Base-by-base conservation (phyloP, 2,329 filamentous ascomycete genomes). In the Aspergillus melleus region DNA sequence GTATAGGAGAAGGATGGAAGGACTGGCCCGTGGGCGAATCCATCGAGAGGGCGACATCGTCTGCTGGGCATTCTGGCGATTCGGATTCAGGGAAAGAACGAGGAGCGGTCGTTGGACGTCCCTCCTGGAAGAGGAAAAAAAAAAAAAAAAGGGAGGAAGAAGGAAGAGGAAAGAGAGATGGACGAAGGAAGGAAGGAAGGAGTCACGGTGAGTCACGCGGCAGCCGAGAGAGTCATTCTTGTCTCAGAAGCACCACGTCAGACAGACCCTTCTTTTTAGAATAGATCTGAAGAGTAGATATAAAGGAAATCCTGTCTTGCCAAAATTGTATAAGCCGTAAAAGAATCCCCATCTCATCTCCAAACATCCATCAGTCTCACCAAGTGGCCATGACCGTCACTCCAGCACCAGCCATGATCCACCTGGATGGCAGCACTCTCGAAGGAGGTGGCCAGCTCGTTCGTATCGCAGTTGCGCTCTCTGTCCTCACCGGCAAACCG, bases 381-480 rank as follows among this genome's bases (percentile, higher is more conserved):
- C 11, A 36, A 36, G 32, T 36, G 32, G 32, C 32, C 32, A 36
- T 36, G 32, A 36, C 11, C 14, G 32, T 16, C 32, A 36, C 36
- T n/a, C 16, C 14, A 19, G 14, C 19, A 47, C 44, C 14, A 19
- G 51, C 60, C n/a, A 36, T 32, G 29, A 51, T 82, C 26, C 68
- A 75, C 53, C 72, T 87, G 11, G 80, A 85, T 67, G 85, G 86
- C 52, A 80, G 79, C 19, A 85, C 80, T 3, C 80, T 87, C 20
- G 85, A 88, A 79, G 86, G 85, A 44, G 86, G 86, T 26, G 86
- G 86, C 14, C 86, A 88, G 70, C 77, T 88, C 2, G 76, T 87
- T 49, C 84, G 86, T 22, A 80, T 84, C 54, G 83, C 84, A 2
- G 65, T 86, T 9, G 80, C 81, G 14, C 72, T 88, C 2, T 83